Evolutionary conservation across 108 stramenopile genomes (phyloP), one percentile per base, ranked within the genome.

Genomic region (Cyclotella distinguenda): DNA sequence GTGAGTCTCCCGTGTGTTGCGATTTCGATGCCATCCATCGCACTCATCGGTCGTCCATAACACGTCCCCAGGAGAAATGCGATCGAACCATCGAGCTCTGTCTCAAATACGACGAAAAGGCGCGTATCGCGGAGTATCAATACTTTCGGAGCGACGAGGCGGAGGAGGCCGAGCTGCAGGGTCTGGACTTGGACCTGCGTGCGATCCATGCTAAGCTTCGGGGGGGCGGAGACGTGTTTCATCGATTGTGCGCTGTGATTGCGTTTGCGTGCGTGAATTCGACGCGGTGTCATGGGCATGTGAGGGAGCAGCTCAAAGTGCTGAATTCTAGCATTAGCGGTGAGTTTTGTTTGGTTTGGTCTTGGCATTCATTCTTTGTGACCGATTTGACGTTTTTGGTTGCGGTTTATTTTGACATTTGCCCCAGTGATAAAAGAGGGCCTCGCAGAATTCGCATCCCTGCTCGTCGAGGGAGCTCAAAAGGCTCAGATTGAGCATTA

Each of bases 141-240:
- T 91, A 84, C 60, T 86, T 79, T 35, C 66, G 70, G 22, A 79
- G 77, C 28, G 82, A 81, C 23, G 84, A 68, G 35, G 86, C 84
- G 34, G 86, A 88, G 44, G 71, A 55, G 16, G 62, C 80, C 0
- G 80, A 79, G 16, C 70, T 74, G 57, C 39, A 81, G 23, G 82
- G 75, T 6, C 57, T 72, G 8, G 72, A 74, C 30, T 59, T 84
- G n/a, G 69, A 86, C 68, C 60, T 86, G 36, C 87, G 82, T 19
- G 84, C 87, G 10, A 61, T 91, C 11, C 80, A 85, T 44, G 87
- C 87, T 31, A 88, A 91, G 73, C 59, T 91, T 11, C 49, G 68
- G 32, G 87, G 87, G 15, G 90, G 90, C 0, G 90, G 90, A 22
- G 90, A 86, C 44, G 38, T 91, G 10, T 91, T 82, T 65, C 84